Evolutionary conservation across 164 flowering plant genomes (phyloP).

Genomic region (Saururus chinensis): DNA sequence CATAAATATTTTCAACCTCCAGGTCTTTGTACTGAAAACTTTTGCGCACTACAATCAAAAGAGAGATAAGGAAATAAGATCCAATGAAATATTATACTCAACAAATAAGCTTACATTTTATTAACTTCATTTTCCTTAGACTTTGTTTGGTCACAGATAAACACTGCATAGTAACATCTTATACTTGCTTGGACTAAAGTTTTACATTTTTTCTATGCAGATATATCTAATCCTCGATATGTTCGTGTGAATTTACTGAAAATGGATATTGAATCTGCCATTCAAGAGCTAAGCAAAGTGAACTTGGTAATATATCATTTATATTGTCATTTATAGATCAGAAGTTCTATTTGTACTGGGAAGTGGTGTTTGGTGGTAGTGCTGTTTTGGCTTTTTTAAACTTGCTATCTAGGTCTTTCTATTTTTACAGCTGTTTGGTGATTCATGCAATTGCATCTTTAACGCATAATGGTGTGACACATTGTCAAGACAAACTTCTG

Average conservation of each 20-base stretch:
- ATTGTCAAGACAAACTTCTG: too few relatives aligned
- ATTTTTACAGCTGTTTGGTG: not conserved
- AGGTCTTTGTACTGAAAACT: slow-evolving; percentile 28
- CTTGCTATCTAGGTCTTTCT: too few relatives aligned
- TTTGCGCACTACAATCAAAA: too few relatives aligned
- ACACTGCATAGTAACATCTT: not conserved
- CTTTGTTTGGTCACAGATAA: too few relatives aligned
- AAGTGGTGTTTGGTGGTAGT: not conserved
- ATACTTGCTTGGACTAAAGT: not conserved
- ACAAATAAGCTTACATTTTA: not conserved
- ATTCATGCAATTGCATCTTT: not conserved
- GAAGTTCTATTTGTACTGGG: too few relatives aligned
- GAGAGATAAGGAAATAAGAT: not conserved
- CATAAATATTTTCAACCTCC: slow-evolving; percentile 22
- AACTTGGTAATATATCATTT: slow-evolving; percentile 24
- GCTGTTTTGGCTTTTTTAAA: not conserved
- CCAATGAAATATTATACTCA: not conserved
- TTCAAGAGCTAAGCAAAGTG: slow-evolving; percentile 39
- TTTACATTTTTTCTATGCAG: slow-evolving; percentile 25
- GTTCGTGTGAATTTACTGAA: slow-evolving; percentile 85
- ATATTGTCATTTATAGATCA: too few relatives aligned
- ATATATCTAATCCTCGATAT: slow-evolving; percentile 56
- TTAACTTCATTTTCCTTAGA: too few relatives aligned
- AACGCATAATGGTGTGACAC: too few relatives aligned
- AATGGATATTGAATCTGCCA: slow-evolving; percentile 50